Conservation (phyloP, 768 basidiomycete genomes). For the Pisolithus tinctorius region DNA sequence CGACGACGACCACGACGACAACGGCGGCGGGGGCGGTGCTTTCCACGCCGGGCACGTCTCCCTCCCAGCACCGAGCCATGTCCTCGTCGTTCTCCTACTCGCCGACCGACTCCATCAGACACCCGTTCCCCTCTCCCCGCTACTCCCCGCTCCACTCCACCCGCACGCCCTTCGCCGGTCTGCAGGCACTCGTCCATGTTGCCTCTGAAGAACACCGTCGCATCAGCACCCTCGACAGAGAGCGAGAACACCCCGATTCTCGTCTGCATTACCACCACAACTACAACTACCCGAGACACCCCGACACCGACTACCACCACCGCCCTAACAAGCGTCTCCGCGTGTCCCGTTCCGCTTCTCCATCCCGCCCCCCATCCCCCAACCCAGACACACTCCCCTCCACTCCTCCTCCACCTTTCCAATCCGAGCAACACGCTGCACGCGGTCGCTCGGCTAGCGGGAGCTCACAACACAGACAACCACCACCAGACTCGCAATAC, state of each 20-base stretch:
- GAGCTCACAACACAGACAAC: neutral
- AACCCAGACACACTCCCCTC: neutral
- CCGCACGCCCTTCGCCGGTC: slow-evolving; percentile 27
- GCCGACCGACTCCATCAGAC: neutral
- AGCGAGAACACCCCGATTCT: neutral
- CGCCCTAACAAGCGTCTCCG: slow-evolving; percentile 21
- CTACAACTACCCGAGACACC: slow-evolving; percentile 1
- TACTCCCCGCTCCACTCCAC: neutral
- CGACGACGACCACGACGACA: neutral
- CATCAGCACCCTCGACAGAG: slow-evolving; percentile 25
- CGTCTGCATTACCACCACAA: neutral
- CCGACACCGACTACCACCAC: slow-evolving; percentile 4
- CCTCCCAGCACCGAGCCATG: neutral
- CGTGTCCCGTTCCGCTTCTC: slow-evolving; percentile 7
- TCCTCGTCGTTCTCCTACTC: neutral
- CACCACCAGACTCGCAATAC: neutral
- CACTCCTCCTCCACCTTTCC: neutral
- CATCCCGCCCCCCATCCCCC: slow-evolving; percentile 10
- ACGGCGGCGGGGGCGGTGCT: neutral
- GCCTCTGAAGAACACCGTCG: slow-evolving; percentile 61
- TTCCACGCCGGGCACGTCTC: slow-evolving; percentile 2
- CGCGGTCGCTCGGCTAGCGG: neutral
- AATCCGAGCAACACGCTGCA: neutral
- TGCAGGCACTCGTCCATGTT: slow-evolving; percentile 67
- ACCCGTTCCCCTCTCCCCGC: neutral